Evolutionary conservation across 768 basidiomycete genomes (phyloP).

Genomic region (Hydnomerulius pinastri): DNA sequence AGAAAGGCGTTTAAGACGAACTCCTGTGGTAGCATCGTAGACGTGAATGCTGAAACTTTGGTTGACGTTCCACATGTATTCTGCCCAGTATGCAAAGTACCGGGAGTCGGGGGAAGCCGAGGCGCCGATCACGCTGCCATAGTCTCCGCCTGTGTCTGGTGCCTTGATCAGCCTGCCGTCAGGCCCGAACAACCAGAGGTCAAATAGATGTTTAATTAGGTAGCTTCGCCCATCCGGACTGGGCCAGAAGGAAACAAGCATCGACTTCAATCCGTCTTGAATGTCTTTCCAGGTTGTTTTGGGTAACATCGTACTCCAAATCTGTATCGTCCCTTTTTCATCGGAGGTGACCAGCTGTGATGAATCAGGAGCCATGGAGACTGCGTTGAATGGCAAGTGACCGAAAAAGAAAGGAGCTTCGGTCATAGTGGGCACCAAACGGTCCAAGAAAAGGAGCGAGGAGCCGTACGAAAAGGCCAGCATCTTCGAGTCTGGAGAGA

Average conservation of each 20-base stretch:
- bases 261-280: background rate
- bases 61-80: constrained; percentile 18
- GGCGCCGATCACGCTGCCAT: background rate
- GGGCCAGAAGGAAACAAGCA: constrained; percentile 6
- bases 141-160: constrained; percentile 12
- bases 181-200: constrained; percentile 5
- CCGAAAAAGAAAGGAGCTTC: constrained; percentile 7
- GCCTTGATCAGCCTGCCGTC: constrained; percentile 7
- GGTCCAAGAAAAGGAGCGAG: constrained; percentile 5
- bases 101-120: constrained; percentile 16
- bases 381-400: background rate
- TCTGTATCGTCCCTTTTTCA: constrained; percentile 6
- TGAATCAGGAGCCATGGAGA: constrained; percentile 11
- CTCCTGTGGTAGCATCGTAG: constrained; percentile 14
- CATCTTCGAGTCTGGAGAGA: constrained; percentile 11
- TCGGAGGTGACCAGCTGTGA: constrained; percentile 10
- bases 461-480: constrained; percentile 1
- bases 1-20: constrained; percentile 16
- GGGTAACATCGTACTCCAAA: constrained; percentile 12
- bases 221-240: constrained; percentile 12
- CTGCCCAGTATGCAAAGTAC: constrained; percentile 21
- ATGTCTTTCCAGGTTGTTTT: constrained; percentile 8
- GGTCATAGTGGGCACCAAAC: constrained; percentile 2
- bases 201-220: constrained; percentile 10
- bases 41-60: constrained; percentile 17